Evolutionary conservation across 2,329 filamentous ascomycete species (phyloP).

Genomic region (Emydomyces testavorans): DNA sequence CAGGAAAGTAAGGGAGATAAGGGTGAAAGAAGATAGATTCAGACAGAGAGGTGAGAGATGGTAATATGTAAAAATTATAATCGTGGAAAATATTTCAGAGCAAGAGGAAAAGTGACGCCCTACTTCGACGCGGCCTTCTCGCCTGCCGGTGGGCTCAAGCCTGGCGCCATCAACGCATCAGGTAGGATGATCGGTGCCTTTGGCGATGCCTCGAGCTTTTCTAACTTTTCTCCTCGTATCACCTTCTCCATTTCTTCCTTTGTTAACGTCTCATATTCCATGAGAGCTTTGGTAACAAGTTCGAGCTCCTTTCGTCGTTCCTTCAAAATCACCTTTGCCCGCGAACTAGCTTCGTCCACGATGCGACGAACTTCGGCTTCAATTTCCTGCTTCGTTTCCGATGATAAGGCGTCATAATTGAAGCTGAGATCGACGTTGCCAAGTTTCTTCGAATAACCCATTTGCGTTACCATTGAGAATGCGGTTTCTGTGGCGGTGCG

Average conservation of each 20-base stretch:
- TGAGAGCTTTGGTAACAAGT: constrained; percentile 71
- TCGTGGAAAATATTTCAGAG: background rate
- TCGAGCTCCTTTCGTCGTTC: constrained; percentile 76
- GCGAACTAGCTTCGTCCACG: constrained; percentile 67
- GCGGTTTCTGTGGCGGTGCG: constrained; percentile 68
- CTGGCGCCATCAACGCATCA: constrained; percentile 30
- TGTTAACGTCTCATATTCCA: constrained; percentile 88
- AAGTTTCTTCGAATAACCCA: constrained; percentile 78
- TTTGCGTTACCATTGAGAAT: constrained; percentile 75
- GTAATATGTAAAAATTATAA: background rate
- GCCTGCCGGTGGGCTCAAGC: constrained; percentile 14
- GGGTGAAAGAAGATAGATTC: background rate
- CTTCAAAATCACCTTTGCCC: constrained; percentile 59
- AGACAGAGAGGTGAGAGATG: background rate
- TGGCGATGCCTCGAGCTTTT: constrained; percentile 47
- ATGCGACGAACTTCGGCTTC: constrained; percentile 78
- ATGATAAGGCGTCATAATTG: constrained; percentile 70
- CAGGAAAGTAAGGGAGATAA: background rate
- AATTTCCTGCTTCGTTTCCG: constrained; percentile 74
- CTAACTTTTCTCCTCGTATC: constrained; percentile 71
- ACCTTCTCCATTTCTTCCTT: constrained; percentile 85
- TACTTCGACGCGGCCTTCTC: constrained; percentile 21
- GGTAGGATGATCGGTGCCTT: constrained; percentile 56
- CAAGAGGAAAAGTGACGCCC: background rate
- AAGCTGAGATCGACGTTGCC: constrained; percentile 81